These are phyloP conservation scores for Metschnikowia kofuensis DNA, from an alignment of 805 yeast genomes.

Conservation along the genomic window DNA sequence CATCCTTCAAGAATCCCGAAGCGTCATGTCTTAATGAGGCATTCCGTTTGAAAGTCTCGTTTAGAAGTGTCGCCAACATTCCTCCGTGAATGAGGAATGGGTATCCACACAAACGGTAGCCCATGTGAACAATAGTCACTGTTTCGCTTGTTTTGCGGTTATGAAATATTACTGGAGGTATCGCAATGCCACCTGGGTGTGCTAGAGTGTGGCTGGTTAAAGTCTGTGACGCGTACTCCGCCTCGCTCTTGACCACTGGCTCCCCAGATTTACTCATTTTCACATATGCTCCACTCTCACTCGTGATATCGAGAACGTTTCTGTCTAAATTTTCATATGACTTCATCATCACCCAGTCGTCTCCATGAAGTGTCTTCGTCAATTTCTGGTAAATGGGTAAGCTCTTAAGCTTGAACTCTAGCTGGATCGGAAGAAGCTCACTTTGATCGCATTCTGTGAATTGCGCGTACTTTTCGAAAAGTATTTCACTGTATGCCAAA, in stretches of 20 bases:
- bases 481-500: conserved; percentile 31
- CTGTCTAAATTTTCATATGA: conserved; percentile 44
- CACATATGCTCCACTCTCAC: background rate
- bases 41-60: conserved; percentile 66
- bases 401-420: conserved; percentile 47
- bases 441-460: conserved; percentile 22
- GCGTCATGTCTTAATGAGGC: conserved; percentile 39
- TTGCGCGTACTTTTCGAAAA: conserved; percentile 29
- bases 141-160: conserved; percentile 55
- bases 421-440: conserved; percentile 28
- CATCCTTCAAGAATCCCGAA: conserved; percentile 31
- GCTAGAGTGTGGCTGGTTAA: conserved; percentile 47
- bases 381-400: conserved; percentile 53
- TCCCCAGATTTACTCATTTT: conserved; percentile 1
- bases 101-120: conserved; percentile 77
- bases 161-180: conserved; percentile 68
- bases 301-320: conserved; percentile 27
- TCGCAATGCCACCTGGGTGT: conserved; percentile 76
- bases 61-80: conserved; percentile 72
- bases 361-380: conserved; percentile 38
- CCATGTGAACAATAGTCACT: conserved; percentile 69
- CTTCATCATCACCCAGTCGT: conserved; percentile 42
- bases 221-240: conserved; percentile 13
- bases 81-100: conserved; percentile 92
- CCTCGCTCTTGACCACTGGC: conserved; percentile 2